Evolutionary conservation across 2,329 filamentous ascomycete genomes (phyloP), one percentile per base, ranked within the genome.

Genomic region (Apiospora saccharicola): DNA sequence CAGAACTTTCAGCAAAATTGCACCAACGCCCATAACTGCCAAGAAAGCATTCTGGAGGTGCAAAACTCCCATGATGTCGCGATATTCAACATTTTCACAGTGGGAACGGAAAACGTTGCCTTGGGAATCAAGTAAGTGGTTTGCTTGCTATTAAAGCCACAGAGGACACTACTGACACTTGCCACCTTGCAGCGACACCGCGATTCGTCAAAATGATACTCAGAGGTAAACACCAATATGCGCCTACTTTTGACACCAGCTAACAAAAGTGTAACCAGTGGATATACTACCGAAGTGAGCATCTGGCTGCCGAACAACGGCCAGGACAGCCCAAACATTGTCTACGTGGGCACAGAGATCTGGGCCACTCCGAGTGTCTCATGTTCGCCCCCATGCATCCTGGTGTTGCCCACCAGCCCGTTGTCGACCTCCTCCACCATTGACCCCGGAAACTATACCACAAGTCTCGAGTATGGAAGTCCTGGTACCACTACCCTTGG

Each of bases 21-120:
- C 76, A 79, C 88, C 4, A 70, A 77, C 0, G 76, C 77, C 8
- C 78, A 87, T 70, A 82, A 85, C 76, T 90, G 88, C 80, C 88
- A 90, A 80, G 53, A 78, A 26, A 70, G 71, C 6, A 73, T 76
- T 44, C 37, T 75, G 3, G 72, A 77, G 61, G 71, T 78, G 14
- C 72, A 68, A 8, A 74, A 72, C 1, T 76, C 72, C 1, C 74
- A 69, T 0, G 72, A 71, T 13, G 72, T 78, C 1, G 71, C 43
- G 4, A 70, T 78, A 5, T 78, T 70, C 71, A 77, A 76, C 46
- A 61, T 77, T 12, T 78, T 74, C 74, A 74, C 76, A 0, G 67
- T 73, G 8, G 76, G 70, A 24, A 68, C 70, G 14, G 69, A 67
- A 5, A 69, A 77, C 10, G 74, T 76, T 19, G 75, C 70, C 12